Evolutionary conservation across 139 green algal species (phyloP).

Genomic region (Pseudopediastrum boryanum): DNA sequence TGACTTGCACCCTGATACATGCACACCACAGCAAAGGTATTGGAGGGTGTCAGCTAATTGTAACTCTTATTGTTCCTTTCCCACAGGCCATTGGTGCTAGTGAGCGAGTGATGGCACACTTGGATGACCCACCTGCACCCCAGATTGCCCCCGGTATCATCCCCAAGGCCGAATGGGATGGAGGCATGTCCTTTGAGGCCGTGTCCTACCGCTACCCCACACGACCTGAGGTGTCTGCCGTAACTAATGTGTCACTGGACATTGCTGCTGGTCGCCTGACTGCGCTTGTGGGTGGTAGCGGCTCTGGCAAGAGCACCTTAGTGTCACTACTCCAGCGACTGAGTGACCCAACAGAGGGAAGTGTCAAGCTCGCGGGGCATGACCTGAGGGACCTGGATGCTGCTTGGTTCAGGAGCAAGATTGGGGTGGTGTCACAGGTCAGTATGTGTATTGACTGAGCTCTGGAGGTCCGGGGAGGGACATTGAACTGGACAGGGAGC

Average conservation of each 20-base stretch:
- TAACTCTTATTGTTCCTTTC: constrained; percentile 4
- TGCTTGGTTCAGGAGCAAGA: constrained; percentile 65
- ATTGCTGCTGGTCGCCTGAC: constrained; percentile 38
- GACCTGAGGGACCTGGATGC: constrained; percentile 62
- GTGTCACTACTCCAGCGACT: constrained; percentile 78
- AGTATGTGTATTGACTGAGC: too few relatives aligned
- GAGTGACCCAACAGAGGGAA: constrained; percentile 71
- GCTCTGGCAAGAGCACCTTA: constrained; percentile 76
- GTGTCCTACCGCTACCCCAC: constrained; percentile 57
- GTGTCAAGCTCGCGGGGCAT: constrained; percentile 48
- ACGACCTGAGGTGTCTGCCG: background rate
- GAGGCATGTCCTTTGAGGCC: too few relatives aligned
- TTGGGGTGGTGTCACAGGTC: constrained; percentile 74
- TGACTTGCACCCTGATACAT: too few relatives aligned
- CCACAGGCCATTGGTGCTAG: constrained; percentile 69
- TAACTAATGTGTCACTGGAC: background rate
- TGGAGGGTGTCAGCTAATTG: too few relatives aligned
- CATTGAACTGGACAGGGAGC: too few relatives aligned
- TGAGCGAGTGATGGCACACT: constrained; percentile 72
- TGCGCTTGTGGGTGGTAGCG: constrained; percentile 69
- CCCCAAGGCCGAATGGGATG: too few relatives aligned
- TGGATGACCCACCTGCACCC: constrained; percentile 57
- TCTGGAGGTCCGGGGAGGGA: too few relatives aligned
- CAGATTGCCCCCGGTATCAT: constrained; percentile 57
- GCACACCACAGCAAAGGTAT: too few relatives aligned